Evolutionary conservation across 345 rosid genomes (phyloP), one percentile per base, ranked within the genome.

Genomic region (Eucalyptus urophylla): DNA sequence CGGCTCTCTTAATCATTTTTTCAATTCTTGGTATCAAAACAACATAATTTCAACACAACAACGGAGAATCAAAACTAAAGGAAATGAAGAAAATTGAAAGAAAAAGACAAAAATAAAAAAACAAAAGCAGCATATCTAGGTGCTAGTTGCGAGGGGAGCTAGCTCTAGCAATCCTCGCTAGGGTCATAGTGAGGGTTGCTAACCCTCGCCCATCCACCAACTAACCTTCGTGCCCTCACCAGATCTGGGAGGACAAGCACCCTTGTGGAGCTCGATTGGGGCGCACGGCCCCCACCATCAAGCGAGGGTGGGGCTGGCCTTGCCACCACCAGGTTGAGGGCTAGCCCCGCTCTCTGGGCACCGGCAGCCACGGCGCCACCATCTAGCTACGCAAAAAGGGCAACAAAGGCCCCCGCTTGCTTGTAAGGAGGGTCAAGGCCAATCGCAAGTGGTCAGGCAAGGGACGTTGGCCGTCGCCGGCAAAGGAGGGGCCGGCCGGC

Each of bases 161-260:
- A 8, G 37, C 37, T 5, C 0, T n/a, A 8, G 37, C 76, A 65
- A n/a, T 16, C 69, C 76, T n/a, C 0, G 22, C 76, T 1, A n/a
- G 76, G 40, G 3, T 15, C 33, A 31, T 14, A 15, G 76, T 8
- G 43, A 69, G 80, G 80, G 24, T 33, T 8, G 7, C 4, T 11
- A 0, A 1, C 13, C 44, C 12, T 69, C 1, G 13, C 25, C 25
- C 12, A 16, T 31, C 44, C 44, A 1, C 25, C 1, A 0, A 1
- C 43, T 33, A 40, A 17, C 4, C 43, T 5, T 9, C 13, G 5
- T 69, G 80, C 21, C 22, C 80, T 15, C 17, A 7, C 1, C 0
- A 58, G 2, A 65, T 14, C 10, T 27, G 67, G 67, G 0, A 25
- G 15, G 15, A 29, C 40, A n/a, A 67, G 81, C 45, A 72, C 14